Evolutionary conservation across 306 rosid genomes (phyloP).

Genomic region (Citrullus amarus): DNA sequence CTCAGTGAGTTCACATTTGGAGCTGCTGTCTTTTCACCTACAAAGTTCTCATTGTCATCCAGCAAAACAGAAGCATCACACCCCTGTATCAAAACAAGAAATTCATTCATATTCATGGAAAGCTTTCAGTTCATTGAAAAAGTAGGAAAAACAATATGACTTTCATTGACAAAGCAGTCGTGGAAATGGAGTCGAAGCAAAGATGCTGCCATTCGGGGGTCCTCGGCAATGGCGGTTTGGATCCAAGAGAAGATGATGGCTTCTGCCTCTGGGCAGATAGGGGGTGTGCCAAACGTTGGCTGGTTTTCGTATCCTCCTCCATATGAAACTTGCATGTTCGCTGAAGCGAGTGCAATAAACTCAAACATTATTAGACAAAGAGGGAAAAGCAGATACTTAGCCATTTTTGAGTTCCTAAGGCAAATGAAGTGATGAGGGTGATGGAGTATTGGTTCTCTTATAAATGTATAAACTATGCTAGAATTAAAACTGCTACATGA

Average conservation of each 20-base stretch:
- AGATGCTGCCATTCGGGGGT: constrained; percentile 85
- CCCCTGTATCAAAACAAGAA: constrained; percentile 29
- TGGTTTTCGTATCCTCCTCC: constrained; percentile 12
- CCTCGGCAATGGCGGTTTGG: constrained; percentile 30
- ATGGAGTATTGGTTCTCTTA: neutral
- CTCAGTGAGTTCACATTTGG: constrained; percentile 70
- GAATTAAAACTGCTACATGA: neutral
- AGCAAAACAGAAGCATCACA: constrained; percentile 80
- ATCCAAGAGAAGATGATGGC: constrained; percentile 56
- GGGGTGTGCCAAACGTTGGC: constrained; percentile 22
- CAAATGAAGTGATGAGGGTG: neutral
- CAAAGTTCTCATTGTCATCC: constrained; percentile 45
- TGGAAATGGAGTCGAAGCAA: constrained; percentile 78
- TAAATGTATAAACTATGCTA: neutral
- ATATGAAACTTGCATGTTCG: neutral
- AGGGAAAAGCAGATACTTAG: neutral
- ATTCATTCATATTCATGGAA: neutral
- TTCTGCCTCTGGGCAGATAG: constrained; percentile 57
- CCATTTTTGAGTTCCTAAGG: neutral
- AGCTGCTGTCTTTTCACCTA: constrained; percentile 78
- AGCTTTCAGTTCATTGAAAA: neutral
- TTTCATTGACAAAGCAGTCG: constrained; percentile 87
- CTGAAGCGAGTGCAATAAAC: neutral
- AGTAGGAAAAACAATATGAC: neutral
- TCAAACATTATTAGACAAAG: neutral